Percentiles rank a stretch among this genome's conserved stretches.
Conservation (phyloP, 345 rosid species). For the Chamaenerion angustifolium region DNA sequence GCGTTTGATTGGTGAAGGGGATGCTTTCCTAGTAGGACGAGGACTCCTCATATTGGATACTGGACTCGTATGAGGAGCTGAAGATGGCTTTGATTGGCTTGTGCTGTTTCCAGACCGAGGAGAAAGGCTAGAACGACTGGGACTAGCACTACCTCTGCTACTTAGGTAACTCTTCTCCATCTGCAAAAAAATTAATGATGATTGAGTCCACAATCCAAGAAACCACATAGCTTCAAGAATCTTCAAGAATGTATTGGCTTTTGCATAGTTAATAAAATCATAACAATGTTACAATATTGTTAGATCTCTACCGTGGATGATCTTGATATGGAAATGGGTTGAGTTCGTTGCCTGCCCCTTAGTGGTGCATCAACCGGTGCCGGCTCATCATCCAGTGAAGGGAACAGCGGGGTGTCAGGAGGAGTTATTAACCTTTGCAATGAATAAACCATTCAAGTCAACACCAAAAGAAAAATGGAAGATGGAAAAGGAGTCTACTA, state of each 20-base stretch:
- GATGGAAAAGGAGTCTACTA: background rate
- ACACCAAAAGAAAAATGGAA: constrained; percentile 7
- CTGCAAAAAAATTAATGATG: constrained; percentile 24
- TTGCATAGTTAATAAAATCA: background rate
- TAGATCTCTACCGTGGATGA: constrained; percentile 63
- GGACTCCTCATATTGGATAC: constrained; percentile 32
- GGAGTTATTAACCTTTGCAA: constrained; percentile 87
- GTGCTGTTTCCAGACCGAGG: constrained; percentile 56
- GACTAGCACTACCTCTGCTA: constrained; percentile 94
- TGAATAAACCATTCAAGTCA: constrained; percentile 22
- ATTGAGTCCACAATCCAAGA: background rate
- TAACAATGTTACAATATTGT: constrained; percentile 8
- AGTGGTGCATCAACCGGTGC: constrained; percentile 33
- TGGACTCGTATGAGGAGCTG: constrained; percentile 67
- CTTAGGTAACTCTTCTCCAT: constrained; percentile 87
- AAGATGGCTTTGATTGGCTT: constrained; percentile 66
- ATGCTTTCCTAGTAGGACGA: constrained; percentile 14
- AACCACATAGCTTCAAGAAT: background rate
- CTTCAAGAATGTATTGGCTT: background rate
- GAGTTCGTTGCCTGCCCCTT: constrained; percentile 86
- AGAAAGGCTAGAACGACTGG: constrained; percentile 85
- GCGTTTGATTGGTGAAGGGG: constrained; percentile 37
- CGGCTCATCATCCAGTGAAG: constrained; percentile 79
- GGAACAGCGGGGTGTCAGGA: constrained; percentile 95
- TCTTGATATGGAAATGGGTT: constrained; percentile 79